A percentile compares a stretch with the other conserved stretches of the same genome.
Evolutionary conservation across 2,329 filamentous ascomycete genomes (phyloP).

Genomic region (Phialocephala sp.): DNA sequence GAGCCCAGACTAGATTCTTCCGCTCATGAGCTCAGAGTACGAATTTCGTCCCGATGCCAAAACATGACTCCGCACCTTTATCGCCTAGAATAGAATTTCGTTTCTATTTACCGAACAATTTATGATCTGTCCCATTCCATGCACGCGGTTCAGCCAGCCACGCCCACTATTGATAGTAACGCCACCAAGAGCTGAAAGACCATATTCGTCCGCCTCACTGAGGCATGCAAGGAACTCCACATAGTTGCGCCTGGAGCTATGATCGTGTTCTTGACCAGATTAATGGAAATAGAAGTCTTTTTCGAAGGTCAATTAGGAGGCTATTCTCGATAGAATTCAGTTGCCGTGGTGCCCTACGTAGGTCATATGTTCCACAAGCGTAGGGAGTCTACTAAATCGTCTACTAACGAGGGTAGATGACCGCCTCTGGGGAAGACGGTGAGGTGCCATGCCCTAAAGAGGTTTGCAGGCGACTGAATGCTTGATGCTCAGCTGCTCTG

Average conservation of each 20-base stretch:
- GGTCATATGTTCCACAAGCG: neutral
- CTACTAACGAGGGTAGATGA: neutral
- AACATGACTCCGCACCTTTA: conserved; percentile 27
- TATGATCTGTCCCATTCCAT: conserved; percentile 26
- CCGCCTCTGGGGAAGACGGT: neutral
- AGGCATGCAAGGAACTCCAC: conserved; percentile 36
- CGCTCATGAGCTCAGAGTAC: conserved; percentile 23
- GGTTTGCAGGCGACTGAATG: neutral
- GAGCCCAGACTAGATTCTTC: conserved; percentile 27
- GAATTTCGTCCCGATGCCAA: conserved; percentile 28
- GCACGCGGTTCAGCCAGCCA: conserved; percentile 58
- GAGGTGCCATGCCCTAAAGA: neutral
- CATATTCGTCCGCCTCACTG: conserved; percentile 28
- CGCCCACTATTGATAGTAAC: conserved; percentile 42
- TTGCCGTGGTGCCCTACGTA: neutral
- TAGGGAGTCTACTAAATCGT: neutral
- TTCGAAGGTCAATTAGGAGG: conserved; percentile 3
- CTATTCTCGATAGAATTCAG: conserved; percentile 6
- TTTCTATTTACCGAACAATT: conserved; percentile 14
- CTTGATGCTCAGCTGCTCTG: neutral
- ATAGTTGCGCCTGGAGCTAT: conserved; percentile 31
- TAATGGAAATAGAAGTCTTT: conserved; percentile 19
- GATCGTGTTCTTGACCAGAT: conserved; percentile 26
- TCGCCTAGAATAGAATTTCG: conserved; percentile 33
- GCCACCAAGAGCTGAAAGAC: conserved; percentile 27